Base-by-base conservation (phyloP, 148 eudicot genomes). In the Linanthus parryae region DNA sequence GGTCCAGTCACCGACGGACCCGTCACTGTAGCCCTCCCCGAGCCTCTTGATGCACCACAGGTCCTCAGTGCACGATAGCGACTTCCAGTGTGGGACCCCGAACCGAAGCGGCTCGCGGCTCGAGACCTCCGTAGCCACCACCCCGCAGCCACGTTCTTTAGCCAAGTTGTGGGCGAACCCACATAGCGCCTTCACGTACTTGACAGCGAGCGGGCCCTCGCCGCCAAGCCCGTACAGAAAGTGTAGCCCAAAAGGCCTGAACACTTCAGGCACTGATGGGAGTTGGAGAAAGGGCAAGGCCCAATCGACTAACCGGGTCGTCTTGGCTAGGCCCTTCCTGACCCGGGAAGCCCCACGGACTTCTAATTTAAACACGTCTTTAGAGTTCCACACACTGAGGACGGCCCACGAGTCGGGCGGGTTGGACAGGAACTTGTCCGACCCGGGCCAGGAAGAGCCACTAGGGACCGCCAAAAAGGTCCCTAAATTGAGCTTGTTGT, bases 221-320 rank as follows among this genome's bases (percentile, higher is more conserved):
- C 99, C 99, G 0, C 94, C 90, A 1, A 92, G 85, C 77, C 99
- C 99, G 60, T 84, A 92, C 51, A 92, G 9, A 48, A 92, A 87
- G 36, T 77, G 91, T 8, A 92, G 72, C 85, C 96, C 99, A 71
- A 92, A 92, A 1, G 94, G 99, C 68, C 65, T 61, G 5, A 92
- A 92, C 14, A 92, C 51, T 31, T 82, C 77, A 8, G 99, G 99
- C 50, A 84, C 73, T 4, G 96, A 87, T 0, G 99, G 99, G 8
- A 92, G 53, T 8, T 54, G 74, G 0, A 87, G 60, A 67, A 77
- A 84, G 1, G 99, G 99, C 12, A 92, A 61, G 22, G 83, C 91
- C 76, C 75, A 59, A 68, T 92, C 99, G 56, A 92, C 44, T 0
- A 75, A 23, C 40, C 96, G 75, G 9, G 83, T 81, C 2, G 83